These are phyloP conservation scores for Dothidotthia symphoricarpi DNA, from an alignment of 2,329 filamentous ascomycete species.

Conservation along the genomic window DNA sequence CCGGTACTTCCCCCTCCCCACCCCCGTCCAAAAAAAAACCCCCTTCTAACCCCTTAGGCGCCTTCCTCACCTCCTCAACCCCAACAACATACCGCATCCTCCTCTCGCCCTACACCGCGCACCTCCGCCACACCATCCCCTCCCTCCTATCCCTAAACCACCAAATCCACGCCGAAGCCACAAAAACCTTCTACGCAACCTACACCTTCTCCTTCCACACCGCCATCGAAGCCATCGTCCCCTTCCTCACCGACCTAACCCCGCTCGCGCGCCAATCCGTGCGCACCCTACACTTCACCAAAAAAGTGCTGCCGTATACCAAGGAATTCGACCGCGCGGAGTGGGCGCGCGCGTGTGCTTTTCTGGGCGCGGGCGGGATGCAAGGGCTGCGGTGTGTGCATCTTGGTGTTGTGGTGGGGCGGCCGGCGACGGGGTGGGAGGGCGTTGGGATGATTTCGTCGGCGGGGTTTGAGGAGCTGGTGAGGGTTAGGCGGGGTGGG, in stretches of 20 bases:
- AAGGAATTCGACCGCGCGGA: slow-evolving; percentile 58
- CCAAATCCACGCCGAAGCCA: slow-evolving; percentile 55
- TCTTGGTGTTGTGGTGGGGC: slow-evolving; percentile 59
- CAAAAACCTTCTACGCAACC: slow-evolving; percentile 55
- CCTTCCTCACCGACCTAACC: slow-evolving; percentile 60
- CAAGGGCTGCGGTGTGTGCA: no score
- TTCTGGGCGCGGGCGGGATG: slow-evolving; percentile 32
- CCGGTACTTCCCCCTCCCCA: slow-evolving; percentile 25
- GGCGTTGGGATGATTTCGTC: slow-evolving; percentile 36
- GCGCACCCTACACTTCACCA: slow-evolving; percentile 54
- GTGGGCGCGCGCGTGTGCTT: slow-evolving; percentile 54
- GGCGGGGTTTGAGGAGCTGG: slow-evolving; percentile 26
- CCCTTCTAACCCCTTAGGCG: slow-evolving; percentile 31
- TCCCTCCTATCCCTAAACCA: slow-evolving; percentile 29
- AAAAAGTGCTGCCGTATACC: slow-evolving; percentile 54
- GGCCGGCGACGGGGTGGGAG: slow-evolving; percentile 51
- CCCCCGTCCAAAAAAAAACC: slow-evolving; percentile 5
- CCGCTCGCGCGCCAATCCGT: slow-evolving; percentile 50
- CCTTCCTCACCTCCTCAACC: slow-evolving; percentile 46
- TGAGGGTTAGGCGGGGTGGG: slow-evolving; percentile 25
- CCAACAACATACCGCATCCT: slow-evolving; percentile 58
- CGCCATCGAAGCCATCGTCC: slow-evolving; percentile 59
- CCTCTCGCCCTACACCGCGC: slow-evolving; percentile 46
- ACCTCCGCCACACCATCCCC: slow-evolving; percentile 45
- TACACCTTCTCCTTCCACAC: slow-evolving; percentile 61